Evolutionary conservation across 2,329 filamentous ascomycete species (phyloP).

Genomic region (Fusarium transvaalense): DNA sequence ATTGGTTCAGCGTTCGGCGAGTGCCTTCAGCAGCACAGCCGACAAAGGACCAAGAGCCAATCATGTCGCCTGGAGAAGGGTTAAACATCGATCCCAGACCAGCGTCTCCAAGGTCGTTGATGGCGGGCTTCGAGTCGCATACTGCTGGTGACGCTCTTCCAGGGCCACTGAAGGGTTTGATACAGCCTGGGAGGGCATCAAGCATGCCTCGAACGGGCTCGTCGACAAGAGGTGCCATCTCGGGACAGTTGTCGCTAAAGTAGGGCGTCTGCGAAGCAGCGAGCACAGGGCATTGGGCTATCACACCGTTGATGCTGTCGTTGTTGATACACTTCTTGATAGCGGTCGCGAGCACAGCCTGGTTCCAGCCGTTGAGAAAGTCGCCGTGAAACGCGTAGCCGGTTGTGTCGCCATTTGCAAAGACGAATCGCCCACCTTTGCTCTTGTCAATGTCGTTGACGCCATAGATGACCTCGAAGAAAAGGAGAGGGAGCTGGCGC

Average conservation of each 20-base stretch:
- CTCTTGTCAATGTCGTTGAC: conserved; percentile 44
- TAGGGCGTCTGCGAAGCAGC: conserved; percentile 41
- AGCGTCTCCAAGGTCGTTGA: conserved; percentile 29
- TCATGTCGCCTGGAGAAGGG: conserved; percentile 35
- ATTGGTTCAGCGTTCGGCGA: conserved; percentile 37
- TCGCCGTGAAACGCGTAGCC: conserved; percentile 44
- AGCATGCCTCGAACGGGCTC: conserved; percentile 39
- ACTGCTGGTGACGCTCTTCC: conserved; percentile 12
- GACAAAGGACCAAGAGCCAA: conserved; percentile 36
- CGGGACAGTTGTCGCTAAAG: conserved; percentile 40
- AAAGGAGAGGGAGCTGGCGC: conserved; percentile 39
- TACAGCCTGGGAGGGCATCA: conserved; percentile 38
- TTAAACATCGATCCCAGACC: conserved; percentile 24
- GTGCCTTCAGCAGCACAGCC: conserved; percentile 39
- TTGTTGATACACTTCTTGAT: conserved; percentile 43
- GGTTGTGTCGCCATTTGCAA: conserved; percentile 44
- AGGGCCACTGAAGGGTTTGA: conserved; percentile 33
- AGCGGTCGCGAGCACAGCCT: conserved; percentile 28
- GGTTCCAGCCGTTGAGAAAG: conserved; percentile 42
- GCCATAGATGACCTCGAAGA: conserved; percentile 43
- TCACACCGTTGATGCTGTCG: conserved; percentile 26
- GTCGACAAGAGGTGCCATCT: conserved; percentile 35
- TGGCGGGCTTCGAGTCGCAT: conserved; percentile 22
- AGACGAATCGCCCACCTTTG: conserved; percentile 41
- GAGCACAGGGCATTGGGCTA: conserved; percentile 33